phyloP scores from a whole-genome alignment of 2,329 filamentous ascomycete genomes.

The Apiospora kogelbergensis region DNA sequence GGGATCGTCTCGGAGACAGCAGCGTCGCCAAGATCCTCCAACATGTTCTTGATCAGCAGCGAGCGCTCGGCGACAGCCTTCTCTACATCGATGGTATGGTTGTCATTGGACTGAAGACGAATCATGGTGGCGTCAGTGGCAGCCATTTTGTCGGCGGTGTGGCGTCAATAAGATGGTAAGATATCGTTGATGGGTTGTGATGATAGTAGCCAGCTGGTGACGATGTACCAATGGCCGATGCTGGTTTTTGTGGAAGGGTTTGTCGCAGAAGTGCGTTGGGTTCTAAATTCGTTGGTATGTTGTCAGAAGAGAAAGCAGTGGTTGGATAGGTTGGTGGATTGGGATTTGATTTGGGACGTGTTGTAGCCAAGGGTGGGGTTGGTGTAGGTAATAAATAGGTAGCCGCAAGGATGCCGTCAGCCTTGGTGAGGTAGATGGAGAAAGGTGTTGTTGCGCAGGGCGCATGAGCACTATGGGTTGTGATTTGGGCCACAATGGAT shows the following conservation, averaged over 20 bases:
- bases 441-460: neutral
- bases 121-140: conserved; percentile 19
- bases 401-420: neutral
- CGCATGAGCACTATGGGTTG: neutral
- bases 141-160: conserved; percentile 18
- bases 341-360: neutral
- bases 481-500: neutral
- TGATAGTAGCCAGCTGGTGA: neutral
- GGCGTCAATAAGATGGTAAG: neutral
- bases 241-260: neutral
- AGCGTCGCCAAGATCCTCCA: conserved; percentile 83
- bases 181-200: neutral
- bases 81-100: conserved; percentile 38
- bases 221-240: neutral
- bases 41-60: conserved; percentile 96
- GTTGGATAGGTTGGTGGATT: neutral
- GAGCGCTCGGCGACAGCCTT: conserved; percentile 86
- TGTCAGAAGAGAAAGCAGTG: neutral
- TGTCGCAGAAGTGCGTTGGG: neutral
- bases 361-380: neutral
- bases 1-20: conserved; percentile 71
- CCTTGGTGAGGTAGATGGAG: neutral
- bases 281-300: neutral
- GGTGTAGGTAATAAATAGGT: neutral
- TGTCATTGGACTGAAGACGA: conserved; percentile 24